Evolutionary conservation across 306 rosid genomes (phyloP).

Genomic region (Fragaria ananassa): DNA sequence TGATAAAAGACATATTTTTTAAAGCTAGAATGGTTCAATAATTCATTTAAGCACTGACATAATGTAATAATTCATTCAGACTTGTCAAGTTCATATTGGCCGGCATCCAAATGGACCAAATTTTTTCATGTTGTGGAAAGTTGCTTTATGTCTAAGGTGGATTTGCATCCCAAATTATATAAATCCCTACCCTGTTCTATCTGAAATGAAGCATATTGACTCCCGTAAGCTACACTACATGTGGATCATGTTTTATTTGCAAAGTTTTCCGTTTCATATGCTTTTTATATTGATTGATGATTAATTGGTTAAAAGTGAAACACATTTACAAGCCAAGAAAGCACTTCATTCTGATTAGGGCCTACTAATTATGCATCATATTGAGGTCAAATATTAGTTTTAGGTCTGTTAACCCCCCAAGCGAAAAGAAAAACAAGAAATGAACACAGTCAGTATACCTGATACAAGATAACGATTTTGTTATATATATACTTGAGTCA

Average conservation of each 20-base stretch:
- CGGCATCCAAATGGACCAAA: not conserved
- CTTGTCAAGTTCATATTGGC: not conserved
- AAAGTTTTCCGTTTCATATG: not conserved
- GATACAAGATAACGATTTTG: too few relatives aligned
- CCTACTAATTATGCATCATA: not conserved
- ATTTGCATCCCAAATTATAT: not conserved
- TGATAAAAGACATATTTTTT: too few relatives aligned
- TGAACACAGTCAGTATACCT: too few relatives aligned
- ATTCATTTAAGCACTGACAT: too few relatives aligned
- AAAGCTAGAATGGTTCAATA: too few relatives aligned
- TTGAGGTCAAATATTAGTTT: not conserved
- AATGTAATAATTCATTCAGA: not conserved
- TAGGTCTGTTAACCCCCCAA: not conserved
- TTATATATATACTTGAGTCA: too few relatives aligned
- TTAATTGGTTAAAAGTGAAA: constrained; percentile 11
- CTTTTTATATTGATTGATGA: constrained; percentile 1
- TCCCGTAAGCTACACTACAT: not conserved
- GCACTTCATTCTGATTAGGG: not conserved
- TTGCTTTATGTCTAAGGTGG: not conserved
- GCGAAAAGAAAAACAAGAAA: too few relatives aligned
- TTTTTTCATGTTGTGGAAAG: not conserved
- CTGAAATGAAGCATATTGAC: not conserved
- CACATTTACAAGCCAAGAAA: not conserved
- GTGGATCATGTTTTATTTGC: constrained; percentile 17
- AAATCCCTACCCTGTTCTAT: not conserved